phyloP scores from a whole-genome alignment of 805 yeast genomes.

The Myxozyma udenii region DNA sequence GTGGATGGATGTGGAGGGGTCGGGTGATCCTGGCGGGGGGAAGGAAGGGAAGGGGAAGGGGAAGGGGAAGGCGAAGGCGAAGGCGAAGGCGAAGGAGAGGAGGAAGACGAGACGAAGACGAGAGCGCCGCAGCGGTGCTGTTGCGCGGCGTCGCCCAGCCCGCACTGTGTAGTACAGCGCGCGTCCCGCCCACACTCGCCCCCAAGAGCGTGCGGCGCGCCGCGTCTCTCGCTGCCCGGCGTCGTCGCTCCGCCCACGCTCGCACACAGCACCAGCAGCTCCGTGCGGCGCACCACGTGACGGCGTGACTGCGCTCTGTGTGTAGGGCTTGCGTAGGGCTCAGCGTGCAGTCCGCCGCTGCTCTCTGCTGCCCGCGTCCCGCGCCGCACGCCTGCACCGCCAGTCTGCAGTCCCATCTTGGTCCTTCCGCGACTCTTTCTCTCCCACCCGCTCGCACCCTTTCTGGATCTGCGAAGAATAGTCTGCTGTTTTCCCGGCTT shows the following conservation, averaged over 20 bases:
- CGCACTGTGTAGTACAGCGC: background rate
- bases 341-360: constrained; percentile 2
- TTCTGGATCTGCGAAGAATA: constrained; percentile 56
- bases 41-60: too few relatives aligned
- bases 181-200: background rate
- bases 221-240: too few relatives aligned
- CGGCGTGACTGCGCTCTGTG: background rate
- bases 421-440: background rate
- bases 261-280: too few relatives aligned
- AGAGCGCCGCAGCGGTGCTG: background rate
- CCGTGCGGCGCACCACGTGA: too few relatives aligned
- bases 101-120: background rate
- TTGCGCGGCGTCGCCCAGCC: background rate
- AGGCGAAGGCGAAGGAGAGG: background rate
- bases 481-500: constrained; percentile 68
- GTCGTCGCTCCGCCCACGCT: too few relatives aligned
- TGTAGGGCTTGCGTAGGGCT: background rate
- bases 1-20: constrained; percentile 4
- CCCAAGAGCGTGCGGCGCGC: too few relatives aligned
- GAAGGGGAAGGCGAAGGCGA: too few relatives aligned
- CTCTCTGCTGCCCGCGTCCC: constrained; percentile 4
- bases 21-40: too few relatives aligned
- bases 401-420: background rate
- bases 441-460: constrained; percentile 7
- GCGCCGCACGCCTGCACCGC: constrained; percentile 10